Conservation (phyloP, 2,329 filamentous ascomycete genomes). For the Fusarium papillatum region DNA sequence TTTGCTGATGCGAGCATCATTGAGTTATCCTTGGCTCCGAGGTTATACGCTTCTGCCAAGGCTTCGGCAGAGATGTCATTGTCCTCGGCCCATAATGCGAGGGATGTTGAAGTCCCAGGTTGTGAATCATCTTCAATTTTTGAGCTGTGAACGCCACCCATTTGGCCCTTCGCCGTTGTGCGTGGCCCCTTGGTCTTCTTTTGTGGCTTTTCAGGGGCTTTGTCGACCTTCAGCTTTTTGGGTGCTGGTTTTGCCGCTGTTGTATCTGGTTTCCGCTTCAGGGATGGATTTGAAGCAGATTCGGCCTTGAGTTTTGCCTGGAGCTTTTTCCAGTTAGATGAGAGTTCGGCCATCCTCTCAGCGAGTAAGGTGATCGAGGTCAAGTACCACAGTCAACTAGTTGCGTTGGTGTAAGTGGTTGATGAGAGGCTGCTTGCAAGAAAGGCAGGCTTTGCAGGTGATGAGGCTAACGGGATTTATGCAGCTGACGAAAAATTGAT, state of each 20-base stretch:
- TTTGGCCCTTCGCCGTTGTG: slow-evolving; percentile 47
- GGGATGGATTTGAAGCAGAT: slow-evolving; percentile 52
- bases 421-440: not conserved
- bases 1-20: slow-evolving; percentile 59
- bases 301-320: slow-evolving; percentile 72
- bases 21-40: slow-evolving; percentile 64
- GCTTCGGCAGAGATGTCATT: slow-evolving; percentile 72
- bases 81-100: slow-evolving; percentile 72
- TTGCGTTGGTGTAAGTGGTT: slow-evolving; percentile 13
- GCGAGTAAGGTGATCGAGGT: not conserved
- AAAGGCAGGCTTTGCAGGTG: slow-evolving; percentile 5
- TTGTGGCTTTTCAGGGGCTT: slow-evolving; percentile 16
- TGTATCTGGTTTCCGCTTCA: slow-evolving; percentile 58
- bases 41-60: slow-evolving; percentile 72
- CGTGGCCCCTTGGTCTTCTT: slow-evolving; percentile 10
- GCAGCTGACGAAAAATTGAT: slow-evolving; percentile 38
- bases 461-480: slow-evolving; percentile 36
- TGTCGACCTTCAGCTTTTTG: slow-evolving; percentile 47
- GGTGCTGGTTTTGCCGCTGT: slow-evolving; percentile 39
- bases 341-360: slow-evolving; percentile 60
- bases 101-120: slow-evolving; percentile 63
- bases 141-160: slow-evolving; percentile 71
- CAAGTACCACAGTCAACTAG: not conserved
- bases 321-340: slow-evolving; percentile 84
- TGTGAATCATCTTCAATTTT: slow-evolving; percentile 54